Conservation (phyloP, 2,329 filamentous ascomycete species). For the Alternaria hordeiaustralica region DNA sequence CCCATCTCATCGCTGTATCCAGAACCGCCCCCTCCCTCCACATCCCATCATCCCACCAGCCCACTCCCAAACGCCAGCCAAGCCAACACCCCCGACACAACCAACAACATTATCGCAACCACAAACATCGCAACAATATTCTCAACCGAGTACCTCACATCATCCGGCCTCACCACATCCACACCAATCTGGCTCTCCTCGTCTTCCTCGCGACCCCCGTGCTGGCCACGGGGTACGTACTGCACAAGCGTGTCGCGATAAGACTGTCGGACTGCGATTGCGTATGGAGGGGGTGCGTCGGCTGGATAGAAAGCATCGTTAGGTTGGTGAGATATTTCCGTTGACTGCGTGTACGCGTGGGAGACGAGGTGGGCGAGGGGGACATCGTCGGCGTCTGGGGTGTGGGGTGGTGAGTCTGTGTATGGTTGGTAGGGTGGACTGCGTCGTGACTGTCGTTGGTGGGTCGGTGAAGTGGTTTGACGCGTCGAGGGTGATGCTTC, state of each 20-base stretch:
- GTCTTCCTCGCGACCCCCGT: constrained; percentile 6
- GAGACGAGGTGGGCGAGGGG: constrained; percentile 35
- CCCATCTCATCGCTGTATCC: too few relatives aligned
- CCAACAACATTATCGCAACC: constrained; percentile 27
- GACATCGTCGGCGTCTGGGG: constrained; percentile 31
- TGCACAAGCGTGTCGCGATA: constrained; percentile 36
- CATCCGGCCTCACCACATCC: constrained; percentile 20
- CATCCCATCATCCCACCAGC: neutral
- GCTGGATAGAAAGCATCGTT: constrained; percentile 18
- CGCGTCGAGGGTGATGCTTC: neutral
- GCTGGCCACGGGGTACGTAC: constrained; percentile 16
- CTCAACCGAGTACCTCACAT: constrained; percentile 35
- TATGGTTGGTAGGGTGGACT: constrained; percentile 5
- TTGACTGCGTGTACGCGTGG: constrained; percentile 8
- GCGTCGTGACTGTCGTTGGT: neutral
- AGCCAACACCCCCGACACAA: constrained; percentile 26
- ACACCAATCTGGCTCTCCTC: constrained; percentile 17
- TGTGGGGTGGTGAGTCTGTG: constrained; percentile 9
- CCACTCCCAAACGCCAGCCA: constrained; percentile 22
- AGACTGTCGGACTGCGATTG: constrained; percentile 30
- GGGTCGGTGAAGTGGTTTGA: neutral
- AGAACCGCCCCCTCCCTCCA: too few relatives aligned
- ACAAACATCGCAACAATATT: constrained; percentile 33
- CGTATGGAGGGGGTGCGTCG: constrained; percentile 38
- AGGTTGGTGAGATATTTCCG: neutral